Evolutionary conservation across 2,329 filamentous ascomycete genomes (phyloP).

Genomic region (Stemphylium beticola): DNA sequence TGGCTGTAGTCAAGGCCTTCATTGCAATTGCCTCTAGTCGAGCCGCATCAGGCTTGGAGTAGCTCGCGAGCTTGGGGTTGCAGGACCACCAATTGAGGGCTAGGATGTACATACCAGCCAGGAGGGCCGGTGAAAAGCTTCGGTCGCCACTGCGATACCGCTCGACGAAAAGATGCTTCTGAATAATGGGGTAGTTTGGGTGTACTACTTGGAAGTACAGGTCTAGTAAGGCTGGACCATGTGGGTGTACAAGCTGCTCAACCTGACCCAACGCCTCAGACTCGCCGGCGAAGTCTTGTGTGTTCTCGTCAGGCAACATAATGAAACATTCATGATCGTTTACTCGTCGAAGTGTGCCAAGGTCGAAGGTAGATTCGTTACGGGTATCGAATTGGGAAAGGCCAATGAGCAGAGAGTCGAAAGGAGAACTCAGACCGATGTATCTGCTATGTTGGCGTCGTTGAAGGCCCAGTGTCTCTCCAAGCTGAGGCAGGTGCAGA

Average conservation of each 20-base stretch:
- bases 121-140: slow-evolving; percentile 75
- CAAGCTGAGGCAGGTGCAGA: slow-evolving; percentile 47
- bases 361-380: slow-evolving; percentile 76
- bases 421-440: slow-evolving; percentile 81
- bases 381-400: slow-evolving; percentile 80
- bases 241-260: slow-evolving; percentile 75
- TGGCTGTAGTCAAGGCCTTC: slow-evolving; percentile 74
- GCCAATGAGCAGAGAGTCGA: slow-evolving; percentile 83
- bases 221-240: slow-evolving; percentile 78
- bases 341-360: slow-evolving; percentile 71
- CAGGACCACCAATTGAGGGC: slow-evolving; percentile 89
- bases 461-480: slow-evolving; percentile 71
- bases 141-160: slow-evolving; percentile 75
- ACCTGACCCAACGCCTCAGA: slow-evolving; percentile 72
- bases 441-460: slow-evolving; percentile 81
- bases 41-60: slow-evolving; percentile 73
- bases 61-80: slow-evolving; percentile 67
- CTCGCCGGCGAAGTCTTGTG: slow-evolving; percentile 74
- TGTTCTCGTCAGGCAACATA: slow-evolving; percentile 76
- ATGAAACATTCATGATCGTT: slow-evolving; percentile 80
- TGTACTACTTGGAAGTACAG: slow-evolving; percentile 84
- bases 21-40: slow-evolving; percentile 77
- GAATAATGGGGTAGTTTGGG: slow-evolving; percentile 80
- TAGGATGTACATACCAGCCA: slow-evolving; percentile 83
- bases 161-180: slow-evolving; percentile 80